These are phyloP conservation scores for Colletotrichum coccodes DNA, from an alignment of 2,329 filamentous ascomycete species.

Conservation along the genomic window DNA sequence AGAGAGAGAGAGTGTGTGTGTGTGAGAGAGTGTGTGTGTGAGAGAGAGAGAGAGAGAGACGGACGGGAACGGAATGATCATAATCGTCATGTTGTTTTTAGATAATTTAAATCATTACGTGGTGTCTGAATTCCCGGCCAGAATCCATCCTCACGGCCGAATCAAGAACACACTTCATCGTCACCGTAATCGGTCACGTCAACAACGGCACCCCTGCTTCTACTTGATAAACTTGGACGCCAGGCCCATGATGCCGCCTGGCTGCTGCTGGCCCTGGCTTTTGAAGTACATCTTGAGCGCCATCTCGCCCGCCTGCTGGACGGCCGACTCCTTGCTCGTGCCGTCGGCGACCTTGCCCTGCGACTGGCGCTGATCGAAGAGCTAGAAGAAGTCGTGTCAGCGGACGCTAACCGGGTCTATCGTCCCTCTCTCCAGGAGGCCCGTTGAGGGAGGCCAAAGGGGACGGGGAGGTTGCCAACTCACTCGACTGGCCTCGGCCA, in stretches of 20 bases:
- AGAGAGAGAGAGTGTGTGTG: neutral
- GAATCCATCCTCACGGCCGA: neutral
- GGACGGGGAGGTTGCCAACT: slow-evolving; percentile 29
- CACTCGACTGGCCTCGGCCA: slow-evolving; percentile 87
- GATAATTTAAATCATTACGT: too few species aligned
- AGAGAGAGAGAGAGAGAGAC: neutral
- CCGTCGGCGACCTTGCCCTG: slow-evolving; percentile 64
- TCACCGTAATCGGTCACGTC: neutral
- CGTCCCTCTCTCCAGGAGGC: too few species aligned
- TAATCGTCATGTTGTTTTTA: neutral
- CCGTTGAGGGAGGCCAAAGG: neutral
- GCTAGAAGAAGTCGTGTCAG: slow-evolving; percentile 43
- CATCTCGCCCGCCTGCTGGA: slow-evolving; percentile 85
- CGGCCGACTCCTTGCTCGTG: slow-evolving; percentile 81
- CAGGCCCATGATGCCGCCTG: slow-evolving; percentile 58
- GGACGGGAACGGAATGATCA: too few species aligned
- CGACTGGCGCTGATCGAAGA: slow-evolving; percentile 68
- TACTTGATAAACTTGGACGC: slow-evolving; percentile 57
- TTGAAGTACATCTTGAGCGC: slow-evolving; percentile 94
- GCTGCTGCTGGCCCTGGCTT: slow-evolving; percentile 67
- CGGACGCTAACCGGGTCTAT: too few species aligned
- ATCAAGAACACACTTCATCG: neutral
- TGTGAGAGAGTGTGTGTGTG: too few species aligned
- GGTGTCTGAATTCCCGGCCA: neutral
- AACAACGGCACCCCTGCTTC: neutral